Evolutionary conservation across 2,329 filamentous ascomycete species (phyloP).

Genomic region (Pseudomassariella vexata): DNA sequence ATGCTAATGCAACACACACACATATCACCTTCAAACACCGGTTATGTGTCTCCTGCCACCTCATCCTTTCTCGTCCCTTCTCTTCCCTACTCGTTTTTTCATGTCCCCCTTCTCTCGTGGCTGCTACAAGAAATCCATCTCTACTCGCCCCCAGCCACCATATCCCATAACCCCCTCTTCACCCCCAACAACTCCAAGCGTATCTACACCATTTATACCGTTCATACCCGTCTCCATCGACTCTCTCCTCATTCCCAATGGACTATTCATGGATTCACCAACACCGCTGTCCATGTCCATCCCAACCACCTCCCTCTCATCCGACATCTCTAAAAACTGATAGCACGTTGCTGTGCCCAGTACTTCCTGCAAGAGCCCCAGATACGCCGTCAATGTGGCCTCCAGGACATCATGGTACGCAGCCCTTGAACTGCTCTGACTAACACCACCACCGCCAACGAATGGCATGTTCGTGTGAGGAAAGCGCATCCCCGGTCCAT

Average conservation of each 20-base stretch:
- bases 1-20: too few species aligned
- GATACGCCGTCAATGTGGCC: constrained; percentile 15
- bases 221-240: neutral
- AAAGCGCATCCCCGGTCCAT: constrained; percentile 9
- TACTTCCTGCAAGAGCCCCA: constrained; percentile 24
- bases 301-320: constrained; percentile 6
- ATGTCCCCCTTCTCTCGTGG: too few species aligned
- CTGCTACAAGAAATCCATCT: constrained; percentile 6
- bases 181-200: neutral
- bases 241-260: neutral
- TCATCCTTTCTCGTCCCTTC: too few species aligned
- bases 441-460: constrained; percentile 4
- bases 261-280: neutral
- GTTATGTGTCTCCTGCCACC: too few species aligned
- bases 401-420: constrained; percentile 13
- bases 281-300: too few species aligned
- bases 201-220: too few species aligned
- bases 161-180: constrained; percentile 4
- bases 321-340: constrained; percentile 12
- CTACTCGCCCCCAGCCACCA: constrained; percentile 2
- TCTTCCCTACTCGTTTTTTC: neutral
- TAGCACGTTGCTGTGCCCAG: constrained; percentile 27
- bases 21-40: too few species aligned
- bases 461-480: constrained; percentile 6
- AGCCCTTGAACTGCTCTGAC: constrained; percentile 10